Conservation (phyloP, 306 rosid genomes). For the Carpinus viminea region DNA sequence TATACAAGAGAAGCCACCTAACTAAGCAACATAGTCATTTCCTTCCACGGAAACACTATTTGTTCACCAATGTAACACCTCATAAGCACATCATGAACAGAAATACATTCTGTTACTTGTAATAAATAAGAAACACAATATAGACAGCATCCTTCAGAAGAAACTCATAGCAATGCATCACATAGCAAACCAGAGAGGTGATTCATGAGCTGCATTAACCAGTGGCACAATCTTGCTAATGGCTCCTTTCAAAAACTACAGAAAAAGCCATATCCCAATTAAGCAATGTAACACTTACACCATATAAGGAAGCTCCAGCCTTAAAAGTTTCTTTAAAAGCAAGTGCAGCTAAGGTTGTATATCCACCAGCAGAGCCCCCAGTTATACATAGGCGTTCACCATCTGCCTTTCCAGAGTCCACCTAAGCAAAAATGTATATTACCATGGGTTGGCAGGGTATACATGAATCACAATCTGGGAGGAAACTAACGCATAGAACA, state of each 20-base stretch:
- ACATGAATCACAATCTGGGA: conserved; percentile 16
- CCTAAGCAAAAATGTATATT: conserved; percentile 43
- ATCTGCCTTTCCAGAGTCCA: conserved; percentile 79
- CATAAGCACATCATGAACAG: background rate
- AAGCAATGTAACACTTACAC: conserved; percentile 55
- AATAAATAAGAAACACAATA: conserved; percentile 8
- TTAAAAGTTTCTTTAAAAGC: conserved; percentile 73
- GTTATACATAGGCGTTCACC: conserved; percentile 77
- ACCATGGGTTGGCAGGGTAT: conserved; percentile 9
- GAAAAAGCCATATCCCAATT: background rate
- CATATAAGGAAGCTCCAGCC: conserved; percentile 92
- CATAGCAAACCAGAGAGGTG: background rate
- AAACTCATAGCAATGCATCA: background rate
- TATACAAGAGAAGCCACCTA: too few relatives aligned
- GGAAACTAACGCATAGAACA: conserved; percentile 11
- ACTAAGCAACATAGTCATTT: background rate
- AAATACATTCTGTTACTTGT: background rate
- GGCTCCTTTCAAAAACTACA: background rate
- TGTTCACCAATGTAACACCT: background rate
- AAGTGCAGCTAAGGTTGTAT: conserved; percentile 92
- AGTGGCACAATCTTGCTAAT: conserved; percentile 4
- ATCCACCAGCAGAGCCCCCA: conserved; percentile 97
- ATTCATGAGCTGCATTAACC: background rate
- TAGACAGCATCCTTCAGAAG: background rate
- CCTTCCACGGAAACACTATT: background rate